Percentiles rank a stretch among this genome's conserved stretches.
phyloP scores from a whole-genome alignment of 495 filamentous ascomycete species.

The Bryoglossum gracile region DNA sequence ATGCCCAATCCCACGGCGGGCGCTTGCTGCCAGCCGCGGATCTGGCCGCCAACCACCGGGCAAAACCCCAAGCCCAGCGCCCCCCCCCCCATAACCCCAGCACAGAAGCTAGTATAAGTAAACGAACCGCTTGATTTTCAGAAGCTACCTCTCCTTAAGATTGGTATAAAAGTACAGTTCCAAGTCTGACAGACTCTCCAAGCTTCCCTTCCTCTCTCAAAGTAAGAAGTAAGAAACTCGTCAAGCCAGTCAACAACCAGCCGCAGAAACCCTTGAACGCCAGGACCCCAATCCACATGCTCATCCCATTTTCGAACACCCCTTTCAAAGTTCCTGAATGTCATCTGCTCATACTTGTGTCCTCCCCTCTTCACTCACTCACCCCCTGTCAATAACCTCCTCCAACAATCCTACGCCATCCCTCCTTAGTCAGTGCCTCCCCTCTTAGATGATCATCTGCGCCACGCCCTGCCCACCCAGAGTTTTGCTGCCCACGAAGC shows the following conservation, averaged over 20 bases:
- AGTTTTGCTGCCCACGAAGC: conserved; percentile 94
- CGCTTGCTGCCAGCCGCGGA: too few relatives aligned
- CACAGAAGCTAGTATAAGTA: not conserved
- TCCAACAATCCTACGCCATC: not conserved
- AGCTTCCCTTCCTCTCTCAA: too few relatives aligned
- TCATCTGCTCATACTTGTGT: not conserved
- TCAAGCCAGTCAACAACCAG: conserved; percentile 15
- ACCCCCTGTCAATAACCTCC: not conserved
- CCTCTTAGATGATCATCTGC: conserved; percentile 90
- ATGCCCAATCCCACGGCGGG: too few relatives aligned
- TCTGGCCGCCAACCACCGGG: too few relatives aligned
- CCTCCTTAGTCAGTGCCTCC: not conserved
- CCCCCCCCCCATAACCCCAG: not conserved
- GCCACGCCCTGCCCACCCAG: conserved; percentile 89
- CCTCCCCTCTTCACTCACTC: not conserved
- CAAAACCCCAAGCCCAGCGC: too few relatives aligned
- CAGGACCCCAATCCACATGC: conserved; percentile 14
- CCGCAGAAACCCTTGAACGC: conserved; percentile 15
- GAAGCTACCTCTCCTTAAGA: not conserved
- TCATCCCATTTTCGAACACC: conserved; percentile 7
- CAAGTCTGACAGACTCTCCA: conserved; percentile 3
- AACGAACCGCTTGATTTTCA: conserved; percentile 3
- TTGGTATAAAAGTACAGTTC: conserved; percentile 19
- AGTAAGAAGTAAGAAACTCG: conserved; percentile 12
- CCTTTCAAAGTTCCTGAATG: not conserved